phyloP scores from a whole-genome alignment of 345 rosid genomes.

The Arabidopsis suecica region DNA sequence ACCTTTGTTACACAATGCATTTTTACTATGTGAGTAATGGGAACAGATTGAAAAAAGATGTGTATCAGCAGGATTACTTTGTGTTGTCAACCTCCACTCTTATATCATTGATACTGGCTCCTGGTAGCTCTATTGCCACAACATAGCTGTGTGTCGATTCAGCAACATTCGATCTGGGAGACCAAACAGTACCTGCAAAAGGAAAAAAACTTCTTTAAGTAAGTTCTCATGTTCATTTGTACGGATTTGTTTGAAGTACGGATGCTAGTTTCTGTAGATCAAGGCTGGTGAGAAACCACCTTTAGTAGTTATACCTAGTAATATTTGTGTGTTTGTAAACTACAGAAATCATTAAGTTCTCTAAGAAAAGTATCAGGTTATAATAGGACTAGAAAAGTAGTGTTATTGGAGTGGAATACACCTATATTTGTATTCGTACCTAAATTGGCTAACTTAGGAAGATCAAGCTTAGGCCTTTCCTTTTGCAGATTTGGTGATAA shows the following conservation, averaged over 20 bases:
- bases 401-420: not conserved
- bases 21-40: not conserved
- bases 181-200: slow-evolving; percentile 60
- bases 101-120: slow-evolving; percentile 63
- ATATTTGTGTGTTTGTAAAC: not conserved
- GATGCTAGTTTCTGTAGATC: slow-evolving; percentile 2
- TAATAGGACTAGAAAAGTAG: not conserved
- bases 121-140: slow-evolving; percentile 73
- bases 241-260: not conserved
- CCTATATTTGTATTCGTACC: slow-evolving; percentile 27
- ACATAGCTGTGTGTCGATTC: slow-evolving; percentile 58
- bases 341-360: not conserved
- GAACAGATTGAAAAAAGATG: slow-evolving; percentile 11
- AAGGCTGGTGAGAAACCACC: not conserved
- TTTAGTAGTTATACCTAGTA: not conserved
- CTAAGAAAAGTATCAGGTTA: not conserved
- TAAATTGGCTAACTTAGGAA: slow-evolving; percentile 58
- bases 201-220: not conserved
- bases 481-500: slow-evolving; percentile 17
- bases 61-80: slow-evolving; percentile 48
- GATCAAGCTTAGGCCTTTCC: slow-evolving; percentile 42
- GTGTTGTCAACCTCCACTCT: slow-evolving; percentile 73
- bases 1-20: slow-evolving; percentile 8
- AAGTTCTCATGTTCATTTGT: not conserved
- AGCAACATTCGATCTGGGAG: slow-evolving; percentile 67